Base-by-base conservation (phyloP, 2,329 filamentous ascomycete species). In the Fusarium subglutinans region DNA sequence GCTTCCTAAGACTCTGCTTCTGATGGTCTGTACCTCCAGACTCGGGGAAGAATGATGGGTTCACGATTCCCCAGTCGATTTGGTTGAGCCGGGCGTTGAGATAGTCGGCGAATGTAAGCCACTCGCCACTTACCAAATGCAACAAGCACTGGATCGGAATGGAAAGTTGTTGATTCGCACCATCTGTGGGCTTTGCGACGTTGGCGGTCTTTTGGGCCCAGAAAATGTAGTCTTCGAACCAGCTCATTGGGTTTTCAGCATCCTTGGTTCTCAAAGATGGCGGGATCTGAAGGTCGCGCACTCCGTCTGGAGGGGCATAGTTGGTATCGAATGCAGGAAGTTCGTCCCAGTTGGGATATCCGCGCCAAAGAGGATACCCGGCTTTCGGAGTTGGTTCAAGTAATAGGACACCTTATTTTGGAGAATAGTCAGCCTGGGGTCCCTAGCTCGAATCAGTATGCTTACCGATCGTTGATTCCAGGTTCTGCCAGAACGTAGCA, bases 141-240 rank as follows among this genome's bases (percentile, higher is more conserved):
- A 61, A 2, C 20, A 61, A 26, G n/a, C 47, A 54, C 38, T 55
- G 38, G 3, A 61, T 44, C 1, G 58, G 58, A 0, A 35, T 12
- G 9, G 51, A 6, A 26, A 28, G 14, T 8, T n/a, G 20, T 22
- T 28, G 20, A 13, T 54, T 28, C 5, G 2, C 35, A n/a, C 8
- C 4, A 1, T 13, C 4, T 22, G 14, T 9, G 2, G 8, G 20
- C 8, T 28, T n/a, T 1, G 2, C 4, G 24, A 28, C 14, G 3
- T 28, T 55, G 14, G 8, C 6, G 4, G 22, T 13, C 8, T 8
- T 35, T 35, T 61, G 30, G 2, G 38, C 58, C 58, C 58, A 61
- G 10, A 35, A 61, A 2, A 61, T 4, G 9, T 55, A 55, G 8
- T 61, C 58, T 15, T 61, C 38, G 6, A 61, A 61, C 58, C 58